Evolutionary conservation across 2,329 filamentous ascomycete species (phyloP).

Genomic region (Remersonia thermophila): DNA sequence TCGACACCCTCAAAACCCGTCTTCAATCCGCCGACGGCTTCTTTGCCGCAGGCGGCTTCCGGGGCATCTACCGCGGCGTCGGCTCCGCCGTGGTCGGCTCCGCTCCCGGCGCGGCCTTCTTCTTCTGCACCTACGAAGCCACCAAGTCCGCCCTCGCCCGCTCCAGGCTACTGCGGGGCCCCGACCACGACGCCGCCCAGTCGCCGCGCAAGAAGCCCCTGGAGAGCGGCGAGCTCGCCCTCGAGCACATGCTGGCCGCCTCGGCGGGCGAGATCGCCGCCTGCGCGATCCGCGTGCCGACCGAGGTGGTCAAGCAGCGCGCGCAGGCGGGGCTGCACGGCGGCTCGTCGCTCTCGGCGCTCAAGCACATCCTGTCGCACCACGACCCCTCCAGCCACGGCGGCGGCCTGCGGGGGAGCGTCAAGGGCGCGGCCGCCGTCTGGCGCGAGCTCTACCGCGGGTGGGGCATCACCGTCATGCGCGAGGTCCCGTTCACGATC

Average conservation of each 20-base stretch:
- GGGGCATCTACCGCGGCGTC: constrained; percentile 84
- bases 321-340: constrained; percentile 80
- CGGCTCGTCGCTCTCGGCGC: constrained; percentile 51
- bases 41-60: constrained; percentile 74
- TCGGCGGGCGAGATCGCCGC: constrained; percentile 81
- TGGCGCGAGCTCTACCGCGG: constrained; percentile 82
- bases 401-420: constrained; percentile 27
- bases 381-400: not conserved
- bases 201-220: not conserved
- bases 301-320: constrained; percentile 93
- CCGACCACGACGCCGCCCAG: not conserved
- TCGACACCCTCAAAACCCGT: constrained; percentile 97
- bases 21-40: constrained; percentile 75
- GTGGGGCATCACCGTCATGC: constrained; percentile 82
- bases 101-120: constrained; percentile 86
- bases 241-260: constrained; percentile 71
- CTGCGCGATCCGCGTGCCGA: constrained; percentile 84
- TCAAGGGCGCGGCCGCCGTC: constrained; percentile 36
- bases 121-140: constrained; percentile 90
- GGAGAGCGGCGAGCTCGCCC: not conserved
- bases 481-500: constrained; percentile 93
- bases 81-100: constrained; percentile 83
- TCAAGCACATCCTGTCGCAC: constrained; percentile 51
- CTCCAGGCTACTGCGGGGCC: not conserved
- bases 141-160: constrained; percentile 40